Evolutionary conservation across 441 rosid species (phyloP), one percentile per base, ranked within the genome.

Genomic region (Theobroma grandiflorum): DNA sequence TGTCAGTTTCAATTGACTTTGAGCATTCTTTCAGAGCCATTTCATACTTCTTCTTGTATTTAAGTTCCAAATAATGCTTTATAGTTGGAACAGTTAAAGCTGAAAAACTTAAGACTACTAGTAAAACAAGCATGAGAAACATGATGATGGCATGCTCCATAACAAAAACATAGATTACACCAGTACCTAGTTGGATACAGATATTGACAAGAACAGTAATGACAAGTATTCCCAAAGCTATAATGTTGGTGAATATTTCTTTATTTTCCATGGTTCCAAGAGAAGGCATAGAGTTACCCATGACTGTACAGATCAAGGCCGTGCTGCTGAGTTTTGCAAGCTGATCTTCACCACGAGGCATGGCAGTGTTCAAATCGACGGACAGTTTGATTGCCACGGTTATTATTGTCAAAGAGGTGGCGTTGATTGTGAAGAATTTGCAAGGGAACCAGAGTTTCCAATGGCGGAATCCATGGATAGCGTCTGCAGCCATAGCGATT

Each of bases 281-380:
- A 76, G 98, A 96, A 71, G 98, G 98, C 97, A 93, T 93, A 62
- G 91, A 91, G 62, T 94, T 93, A 75, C 94, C 95, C 89, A 96
- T 92, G 14, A 87, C 87, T 0, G 92, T 90, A 82, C 97, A 94
- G 78, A 94, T 82, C 74, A 96, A 84, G 78, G 84, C 91, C 35
- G 89, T 85, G 75, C 97, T 93, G 88, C 96, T 94, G 79, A 96
- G 93, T 82, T 96, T 96, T 5, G 94, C 80, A n/a, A 96, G 98
- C 94, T 96, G 99, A 75, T 94, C 98, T 45, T 87, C 86, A 15
- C 88, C 89, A 45, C 91, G 86, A 20, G 99, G 99, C 99, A 96
- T 96, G 6, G 93, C 84, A 8, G 97, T 94, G 86, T 96, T 94
- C 43, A 96, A 93, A 89, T 96, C 99, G 58, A 96, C 88, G 0